Conservation (phyloP, 345 rosid species). For the Gossypium thurberi region DNA sequence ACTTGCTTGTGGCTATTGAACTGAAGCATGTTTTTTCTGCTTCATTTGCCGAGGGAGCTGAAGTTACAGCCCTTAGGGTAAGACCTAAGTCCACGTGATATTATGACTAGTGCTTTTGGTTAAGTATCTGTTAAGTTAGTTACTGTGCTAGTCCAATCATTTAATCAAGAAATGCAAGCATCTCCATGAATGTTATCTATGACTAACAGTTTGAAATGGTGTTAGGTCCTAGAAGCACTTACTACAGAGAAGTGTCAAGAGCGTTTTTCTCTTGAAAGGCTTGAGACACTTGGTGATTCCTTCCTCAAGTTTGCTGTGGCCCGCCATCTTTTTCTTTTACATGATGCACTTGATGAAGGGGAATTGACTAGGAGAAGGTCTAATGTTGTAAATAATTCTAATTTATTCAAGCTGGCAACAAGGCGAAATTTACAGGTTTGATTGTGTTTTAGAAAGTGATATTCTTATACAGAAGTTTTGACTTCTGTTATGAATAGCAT, state of each 20-base stretch:
- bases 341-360: conserved; percentile 80
- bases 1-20: conserved; percentile 88
- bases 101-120: conserved; percentile 13
- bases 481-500: background rate
- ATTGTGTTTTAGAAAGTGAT: conserved; percentile 10
- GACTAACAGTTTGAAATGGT: conserved; percentile 22
- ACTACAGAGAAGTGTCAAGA: conserved; percentile 96
- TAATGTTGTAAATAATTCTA: conserved; percentile 64
- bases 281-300: conserved; percentile 85
- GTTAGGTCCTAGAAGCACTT: conserved; percentile 82
- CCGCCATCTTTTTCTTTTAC: conserved; percentile 66
- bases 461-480: background rate
- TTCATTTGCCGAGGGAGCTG: conserved; percentile 67
- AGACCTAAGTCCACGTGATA: conserved; percentile 21
- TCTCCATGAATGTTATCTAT: conserved; percentile 7
- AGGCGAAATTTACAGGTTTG: conserved; percentile 69
- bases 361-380: conserved; percentile 75
- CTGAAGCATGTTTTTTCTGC: conserved; percentile 56
- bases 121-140: background rate
- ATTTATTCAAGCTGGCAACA: conserved; percentile 60
- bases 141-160: background rate
- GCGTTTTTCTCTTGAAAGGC: conserved; percentile 90
- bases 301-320: conserved; percentile 86
- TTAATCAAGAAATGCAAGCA: background rate
- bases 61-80: conserved; percentile 67